These are phyloP conservation scores for Solidago caesia DNA, from an alignment of 129 eudicot genomes.

Conservation along the genomic window DNA sequence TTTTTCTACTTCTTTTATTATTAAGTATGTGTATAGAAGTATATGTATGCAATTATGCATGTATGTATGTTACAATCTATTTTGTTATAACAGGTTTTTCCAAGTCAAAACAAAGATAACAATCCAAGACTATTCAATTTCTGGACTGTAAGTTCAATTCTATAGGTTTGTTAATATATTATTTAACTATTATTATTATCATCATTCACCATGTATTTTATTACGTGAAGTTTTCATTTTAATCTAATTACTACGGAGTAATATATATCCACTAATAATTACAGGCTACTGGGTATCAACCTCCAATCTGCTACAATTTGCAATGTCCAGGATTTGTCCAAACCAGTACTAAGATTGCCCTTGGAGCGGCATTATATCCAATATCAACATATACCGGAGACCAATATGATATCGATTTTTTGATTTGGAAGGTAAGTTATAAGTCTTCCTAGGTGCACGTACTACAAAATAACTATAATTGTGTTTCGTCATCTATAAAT, in stretches of 20 bases:
- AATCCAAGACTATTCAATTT: conserved; percentile 77
- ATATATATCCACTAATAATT: too few relatives aligned
- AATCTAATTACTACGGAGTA: too few relatives aligned
- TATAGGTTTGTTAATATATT: neutral
- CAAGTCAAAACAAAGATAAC: conserved; percentile 61
- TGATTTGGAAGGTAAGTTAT: conserved; percentile 72
- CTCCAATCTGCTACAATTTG: conserved; percentile 75
- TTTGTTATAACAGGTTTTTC: conserved; percentile 55
- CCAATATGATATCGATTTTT: conserved; percentile 59
- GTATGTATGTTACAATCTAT: conserved; percentile 4
- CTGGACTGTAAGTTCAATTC: conserved; percentile 74
- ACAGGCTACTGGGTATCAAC: conserved; percentile 71
- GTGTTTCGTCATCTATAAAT: too few relatives aligned
- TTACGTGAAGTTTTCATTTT: too few relatives aligned
- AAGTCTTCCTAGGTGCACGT: neutral
- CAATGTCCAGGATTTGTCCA: conserved; percentile 87
- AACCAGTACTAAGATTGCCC: conserved; percentile 54
- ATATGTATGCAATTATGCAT: neutral
- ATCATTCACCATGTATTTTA: too few relatives aligned
- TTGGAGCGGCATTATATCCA: conserved; percentile 79
- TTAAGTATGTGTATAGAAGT: neutral
- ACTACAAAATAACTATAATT: too few relatives aligned
- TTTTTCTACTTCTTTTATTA: too few relatives aligned
- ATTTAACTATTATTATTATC: too few relatives aligned
- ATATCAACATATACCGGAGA: conserved; percentile 61